Percentiles rank a stretch among this genome's conserved stretches.
Conservation (phyloP, 108 stramenopile genomes). For the Chaetoceros tenuissimus region DNA sequence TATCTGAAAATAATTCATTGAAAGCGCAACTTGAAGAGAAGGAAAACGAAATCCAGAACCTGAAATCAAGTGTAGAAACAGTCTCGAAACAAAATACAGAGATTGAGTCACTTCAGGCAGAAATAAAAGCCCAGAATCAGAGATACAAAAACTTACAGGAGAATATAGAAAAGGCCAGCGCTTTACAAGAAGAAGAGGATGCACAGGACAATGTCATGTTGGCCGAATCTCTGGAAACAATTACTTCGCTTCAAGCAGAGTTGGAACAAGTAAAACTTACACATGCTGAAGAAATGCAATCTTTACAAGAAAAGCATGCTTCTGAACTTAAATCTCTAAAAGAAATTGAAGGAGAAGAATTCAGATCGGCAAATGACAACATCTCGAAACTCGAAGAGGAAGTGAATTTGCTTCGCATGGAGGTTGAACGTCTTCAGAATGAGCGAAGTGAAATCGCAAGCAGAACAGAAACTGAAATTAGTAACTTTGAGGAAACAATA, state of each 20-base stretch:
- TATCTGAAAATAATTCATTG: constrained; percentile 1
- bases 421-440: too few relatives aligned
- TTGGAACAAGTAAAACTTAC: not conserved
- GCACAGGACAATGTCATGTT: not conserved
- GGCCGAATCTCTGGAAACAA: not conserved
- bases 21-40: too few relatives aligned
- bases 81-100: not conserved
- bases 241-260: not conserved
- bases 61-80: too few relatives aligned
- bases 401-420: too few relatives aligned
- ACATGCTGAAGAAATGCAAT: not conserved
- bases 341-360: too few relatives aligned
- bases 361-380: too few relatives aligned
- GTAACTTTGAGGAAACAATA: too few relatives aligned
- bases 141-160: not conserved
- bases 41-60: too few relatives aligned
- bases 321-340: not conserved
- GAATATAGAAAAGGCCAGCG: not conserved
- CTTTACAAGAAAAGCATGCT: not conserved
- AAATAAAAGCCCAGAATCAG: not conserved
- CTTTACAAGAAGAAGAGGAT: not conserved
- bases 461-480: too few relatives aligned
- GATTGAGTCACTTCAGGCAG: not conserved
- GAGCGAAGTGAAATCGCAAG: too few relatives aligned
- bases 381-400: too few relatives aligned